Conservation (phyloP, 179 eudicot genomes). For the Patellifolia procumbens region DNA sequence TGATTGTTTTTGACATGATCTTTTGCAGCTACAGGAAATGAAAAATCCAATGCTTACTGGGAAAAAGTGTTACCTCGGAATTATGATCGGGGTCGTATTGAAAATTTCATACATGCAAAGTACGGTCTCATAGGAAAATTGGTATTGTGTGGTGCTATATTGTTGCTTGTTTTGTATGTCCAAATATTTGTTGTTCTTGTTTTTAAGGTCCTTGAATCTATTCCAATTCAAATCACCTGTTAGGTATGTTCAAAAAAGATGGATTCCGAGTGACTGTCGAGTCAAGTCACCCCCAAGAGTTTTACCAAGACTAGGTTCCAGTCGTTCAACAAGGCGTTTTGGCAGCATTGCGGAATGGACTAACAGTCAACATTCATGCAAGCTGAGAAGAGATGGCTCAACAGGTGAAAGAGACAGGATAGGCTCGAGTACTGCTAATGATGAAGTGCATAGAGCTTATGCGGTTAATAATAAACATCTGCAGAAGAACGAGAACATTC, state of each 20-base stretch:
- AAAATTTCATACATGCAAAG: slow-evolving; percentile 91
- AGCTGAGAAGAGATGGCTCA: slow-evolving; percentile 28
- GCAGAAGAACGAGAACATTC: slow-evolving; percentile 33
- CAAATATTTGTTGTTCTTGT: neutral
- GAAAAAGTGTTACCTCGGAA: slow-evolving; percentile 86
- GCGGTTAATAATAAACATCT: slow-evolving; percentile 5
- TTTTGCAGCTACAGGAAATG: slow-evolving; percentile 74
- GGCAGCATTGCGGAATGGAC: slow-evolving; percentile 14
- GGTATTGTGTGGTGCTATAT: slow-evolving; percentile 21
- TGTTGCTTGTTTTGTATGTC: neutral
- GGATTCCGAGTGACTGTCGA: slow-evolving; percentile 53
- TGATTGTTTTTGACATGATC: neutral
- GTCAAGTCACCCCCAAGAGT: slow-evolving; percentile 26
- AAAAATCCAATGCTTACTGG: slow-evolving; percentile 85
- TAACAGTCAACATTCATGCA: slow-evolving; percentile 25
- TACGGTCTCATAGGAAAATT: slow-evolving; percentile 41
- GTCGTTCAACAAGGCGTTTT: slow-evolving; percentile 24
- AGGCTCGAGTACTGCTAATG: slow-evolving; percentile 13
- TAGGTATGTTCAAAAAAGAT: slow-evolving; percentile 70
- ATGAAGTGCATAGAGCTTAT: slow-evolving; percentile 13
- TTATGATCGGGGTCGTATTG: slow-evolving; percentile 71
- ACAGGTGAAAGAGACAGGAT: slow-evolving; percentile 27
- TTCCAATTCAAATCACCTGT: slow-evolving; percentile 3
- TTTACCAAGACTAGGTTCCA: slow-evolving; percentile 29
- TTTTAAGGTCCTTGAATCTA: neutral